Base-by-base conservation (phyloP, 805 yeast genomes). In the Candida krabiensis region DNA sequence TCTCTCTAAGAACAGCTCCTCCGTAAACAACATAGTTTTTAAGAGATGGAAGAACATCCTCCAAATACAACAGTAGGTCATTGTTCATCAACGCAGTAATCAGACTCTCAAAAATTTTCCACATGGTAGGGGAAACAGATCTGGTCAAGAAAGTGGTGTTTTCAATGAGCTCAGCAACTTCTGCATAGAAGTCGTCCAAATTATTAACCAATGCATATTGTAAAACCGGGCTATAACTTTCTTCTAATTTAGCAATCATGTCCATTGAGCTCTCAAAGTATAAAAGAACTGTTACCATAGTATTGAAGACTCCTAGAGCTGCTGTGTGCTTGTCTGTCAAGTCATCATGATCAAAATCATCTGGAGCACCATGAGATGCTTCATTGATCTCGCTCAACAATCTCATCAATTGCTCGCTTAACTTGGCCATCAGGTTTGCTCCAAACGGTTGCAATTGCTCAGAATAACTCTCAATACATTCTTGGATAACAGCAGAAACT, bases 401-500 rank as follows among this genome's bases (percentile, higher is more conserved):
- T 47, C 79, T 71, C 60, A 86, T 58, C 53, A 89, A 82, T 59
- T 91, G 97, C 44, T 83, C 83, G 15, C 83, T 80, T 50, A 84
- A 64, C 56, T 80, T 75, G 48, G 62, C 51, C 69, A 64, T 64
- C 49, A 85, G 63, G 39, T 80, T 81, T 19, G 79, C 75, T 18
- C 96, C 96, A 60, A 88, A 91, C 18, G 99, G 98, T 46, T 90
- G 93, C 50, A 91, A 70, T 61, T 91, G 95, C 47, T 82, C 86
- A 4, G 95, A 75, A 62, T 84, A 93, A 41, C 77, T 79, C 56
- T 90, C 96, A 21, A 91, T 97, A 58, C 93, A 83, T 53, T 90
- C 96, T 68, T 91, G 98, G 83, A 91, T 88, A 5, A 91, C 96
- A 17, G 83, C 85, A 16, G 95, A 79, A 19, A 93, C 74, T 2